phyloP scores from a whole-genome alignment of 1,139 yeast genomes.

The Hanseniaspora gamundiae region DNA sequence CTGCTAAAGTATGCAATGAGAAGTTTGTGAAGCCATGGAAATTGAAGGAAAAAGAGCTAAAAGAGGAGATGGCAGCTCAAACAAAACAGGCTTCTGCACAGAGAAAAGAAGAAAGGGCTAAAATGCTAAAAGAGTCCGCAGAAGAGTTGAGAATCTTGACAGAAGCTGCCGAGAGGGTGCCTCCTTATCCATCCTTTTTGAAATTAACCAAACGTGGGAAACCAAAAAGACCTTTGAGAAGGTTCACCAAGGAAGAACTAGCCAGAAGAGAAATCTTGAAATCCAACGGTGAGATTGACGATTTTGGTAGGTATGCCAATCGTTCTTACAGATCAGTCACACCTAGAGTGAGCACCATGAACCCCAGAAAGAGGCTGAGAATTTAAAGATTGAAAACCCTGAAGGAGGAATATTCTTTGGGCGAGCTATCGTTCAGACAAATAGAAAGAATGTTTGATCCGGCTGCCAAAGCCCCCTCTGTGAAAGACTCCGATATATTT shows the following conservation, averaged over 20 bases:
- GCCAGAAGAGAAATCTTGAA: constrained; percentile 12
- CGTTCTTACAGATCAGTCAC: background rate
- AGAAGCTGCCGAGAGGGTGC: constrained; percentile 14
- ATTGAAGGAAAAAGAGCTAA: background rate
- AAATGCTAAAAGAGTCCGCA: constrained; percentile 1
- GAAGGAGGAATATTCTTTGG: constrained; percentile 1
- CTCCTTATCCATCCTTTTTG: constrained; percentile 25
- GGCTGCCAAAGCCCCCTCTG: constrained; percentile 16
- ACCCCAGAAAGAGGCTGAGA: constrained; percentile 4
- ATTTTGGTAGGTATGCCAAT: constrained; percentile 4
- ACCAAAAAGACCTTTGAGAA: constrained; percentile 24
- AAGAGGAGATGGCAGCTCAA: background rate
- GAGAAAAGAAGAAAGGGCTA: background rate
- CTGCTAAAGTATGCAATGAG: background rate
- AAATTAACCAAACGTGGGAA: constrained; percentile 24
- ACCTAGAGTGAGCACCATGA: constrained; percentile 2
- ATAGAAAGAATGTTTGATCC: constrained; percentile 10
- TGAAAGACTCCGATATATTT: constrained; percentile 21
- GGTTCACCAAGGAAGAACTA: constrained; percentile 24
- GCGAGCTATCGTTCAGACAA: background rate
- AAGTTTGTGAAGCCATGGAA: background rate
- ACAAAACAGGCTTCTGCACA: background rate
- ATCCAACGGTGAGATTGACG: constrained; percentile 6
- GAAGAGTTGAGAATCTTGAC: constrained; percentile 3
- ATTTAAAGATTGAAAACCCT: background rate